Conservation (phyloP, 2,329 filamentous ascomycete genomes). For the Fusarium heterosporum region DNA sequence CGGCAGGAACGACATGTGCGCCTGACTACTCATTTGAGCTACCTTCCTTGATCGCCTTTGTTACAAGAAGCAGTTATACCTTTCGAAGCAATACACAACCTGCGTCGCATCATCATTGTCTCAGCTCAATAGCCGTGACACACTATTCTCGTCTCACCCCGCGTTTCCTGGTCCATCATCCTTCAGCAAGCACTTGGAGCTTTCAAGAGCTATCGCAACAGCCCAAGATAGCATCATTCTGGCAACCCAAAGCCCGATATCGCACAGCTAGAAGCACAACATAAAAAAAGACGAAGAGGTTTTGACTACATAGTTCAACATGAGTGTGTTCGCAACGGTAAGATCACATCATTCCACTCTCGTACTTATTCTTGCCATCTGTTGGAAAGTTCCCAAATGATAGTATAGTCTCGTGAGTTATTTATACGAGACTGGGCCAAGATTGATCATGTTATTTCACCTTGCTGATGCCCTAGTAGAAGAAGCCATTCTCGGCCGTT, state of each 20-base stretch:
- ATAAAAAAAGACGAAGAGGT: too few relatives aligned
- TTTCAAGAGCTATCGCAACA: conserved; percentile 19
- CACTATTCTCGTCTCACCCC: conserved; percentile 2
- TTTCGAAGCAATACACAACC: neutral
- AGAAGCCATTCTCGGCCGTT: conserved; percentile 91
- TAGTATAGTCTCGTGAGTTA: conserved; percentile 20
- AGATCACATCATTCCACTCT: neutral
- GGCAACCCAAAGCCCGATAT: neutral
- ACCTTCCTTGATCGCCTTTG: conserved; percentile 6
- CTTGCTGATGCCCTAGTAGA: conserved; percentile 40
- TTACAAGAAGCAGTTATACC: neutral
- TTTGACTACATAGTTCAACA: neutral
- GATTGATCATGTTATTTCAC: neutral
- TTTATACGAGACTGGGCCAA: conserved; percentile 17
- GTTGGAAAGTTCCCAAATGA: neutral
- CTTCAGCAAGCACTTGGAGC: conserved; percentile 17
- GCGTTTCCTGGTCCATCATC: conserved; percentile 17
- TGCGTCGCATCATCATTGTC: neutral
- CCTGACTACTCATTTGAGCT: conserved; percentile 20
- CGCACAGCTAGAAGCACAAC: neutral
- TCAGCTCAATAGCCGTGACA: neutral
- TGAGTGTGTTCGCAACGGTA: conserved; percentile 50
- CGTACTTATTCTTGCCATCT: neutral
- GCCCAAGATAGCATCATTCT: conserved; percentile 38
- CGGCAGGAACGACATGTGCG: conserved; percentile 27